Base-by-base conservation (phyloP, 176 grass and related monocot genomes). In the Calamus simplicifolius region DNA sequence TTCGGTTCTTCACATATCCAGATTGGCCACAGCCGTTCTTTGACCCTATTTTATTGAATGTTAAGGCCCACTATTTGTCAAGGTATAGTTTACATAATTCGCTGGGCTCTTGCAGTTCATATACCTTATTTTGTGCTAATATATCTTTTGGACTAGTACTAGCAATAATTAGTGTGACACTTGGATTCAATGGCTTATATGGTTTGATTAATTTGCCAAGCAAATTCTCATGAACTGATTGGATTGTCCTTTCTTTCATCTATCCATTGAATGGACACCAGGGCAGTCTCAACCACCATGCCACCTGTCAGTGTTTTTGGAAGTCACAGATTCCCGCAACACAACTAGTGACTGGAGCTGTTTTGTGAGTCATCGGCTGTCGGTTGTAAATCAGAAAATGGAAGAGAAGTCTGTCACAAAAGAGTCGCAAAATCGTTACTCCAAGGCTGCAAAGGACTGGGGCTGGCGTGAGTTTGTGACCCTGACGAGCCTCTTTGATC, bases 341-440 rank as follows among this genome's bases (percentile, higher is more conserved):
- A 68, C 79, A 19, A 64, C 66, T 28, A 71, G 75, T 80, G 93
- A 97, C 64, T 97, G 93, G 93, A 97, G 78, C 56, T 97, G 93
- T 69, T 97, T 97, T 70, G 87, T 97, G 31, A 91, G 84, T 66
- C 93, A 97, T 72, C 85, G 93, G 26, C 68, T 97, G 52, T 97
- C 93, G 64, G 84, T 97, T 59, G 65, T 88, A 48, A 91, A 90
- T 79, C 87, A 97, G 73, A 97, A 92, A 84, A 59, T 69, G 49
- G 93, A 97, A 59, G 87, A 86, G 68, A 84, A 80, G 57, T 85
- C 87, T 13, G 82, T 97, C 56, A 85, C 75, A 50, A 97, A 97
- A 73, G 93, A 97, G 56, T 97, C 93, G 74, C 93, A 97, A 60
- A 97, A 97, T 59, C 93, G 93, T 55, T 97, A 97, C 64, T 97